Base-by-base conservation (phyloP, 2,329 filamentous ascomycete species). In the Anthostomella pinea region DNA sequence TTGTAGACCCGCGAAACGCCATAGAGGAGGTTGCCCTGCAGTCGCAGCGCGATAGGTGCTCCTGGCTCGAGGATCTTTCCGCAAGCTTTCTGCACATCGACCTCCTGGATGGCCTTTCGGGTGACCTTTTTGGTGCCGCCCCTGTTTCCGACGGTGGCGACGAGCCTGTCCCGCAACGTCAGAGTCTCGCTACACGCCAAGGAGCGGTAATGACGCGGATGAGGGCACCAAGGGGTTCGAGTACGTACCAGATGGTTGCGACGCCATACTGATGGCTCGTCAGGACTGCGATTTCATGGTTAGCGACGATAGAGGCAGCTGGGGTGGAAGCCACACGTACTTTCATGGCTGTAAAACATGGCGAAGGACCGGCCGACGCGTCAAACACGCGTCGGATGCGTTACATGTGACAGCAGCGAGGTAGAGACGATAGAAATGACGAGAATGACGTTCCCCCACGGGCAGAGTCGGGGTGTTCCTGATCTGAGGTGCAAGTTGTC, bases 261-360 rank as follows among this genome's bases (percentile, higher is more conserved):
- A 98, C 86, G 38, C 93, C 93, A 76, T 96, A 86, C 60, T 93
- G 84, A 57, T 81, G 81, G 45, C 78, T 91, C 3, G 83, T 93
- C 37, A 98, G 78, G 41, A 98, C 79, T 83, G 38, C 23, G 18
- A 10, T 20, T 16, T n/a, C n/a, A n/a, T 25, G 1, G 5, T 9
- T 2, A 20, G 6, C 8, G 9, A 16, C 11, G 18, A 10, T n/a
- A 3, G 8, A 24, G 19, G 8, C 18, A 6, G 6, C n/a, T 3
- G 11, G 8, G 25, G 15, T 39, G 8, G 13, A 15, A 4, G n/a
- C 22, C 22, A 16, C 13, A 65, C 82, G 58, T 70, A 93, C 91
- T 87, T 66, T 96, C 90, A 67, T 95, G 87, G 54, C 87, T 94
- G 68, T 95, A 97, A 61, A 96, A 96, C 90, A 96, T 96, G 51